Conservation (phyloP, 306 rosid species). For the Alnus glutinosa region DNA sequence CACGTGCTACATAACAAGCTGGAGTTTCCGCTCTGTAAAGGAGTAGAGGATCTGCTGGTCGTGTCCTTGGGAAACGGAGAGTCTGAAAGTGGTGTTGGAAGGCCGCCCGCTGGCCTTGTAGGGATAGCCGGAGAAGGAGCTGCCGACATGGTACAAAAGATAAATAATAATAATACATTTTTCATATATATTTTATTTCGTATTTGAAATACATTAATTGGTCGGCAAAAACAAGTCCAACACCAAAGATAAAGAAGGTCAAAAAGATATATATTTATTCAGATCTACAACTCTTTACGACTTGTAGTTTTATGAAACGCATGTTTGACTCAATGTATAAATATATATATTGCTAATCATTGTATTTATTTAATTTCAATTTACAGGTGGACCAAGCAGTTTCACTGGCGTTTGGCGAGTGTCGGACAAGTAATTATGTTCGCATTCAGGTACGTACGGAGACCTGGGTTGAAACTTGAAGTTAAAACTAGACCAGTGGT, state of each 20-base stretch:
- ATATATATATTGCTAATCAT: too few species aligned
- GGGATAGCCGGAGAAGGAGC: constrained; percentile 86
- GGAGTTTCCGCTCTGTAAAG: constrained; percentile 84
- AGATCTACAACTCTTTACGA: too few species aligned
- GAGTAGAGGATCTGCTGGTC: constrained; percentile 71
- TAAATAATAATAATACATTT: not conserved
- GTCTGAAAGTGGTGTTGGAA: constrained; percentile 49
- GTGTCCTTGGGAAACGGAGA: constrained; percentile 92
- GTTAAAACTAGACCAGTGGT: too few species aligned
- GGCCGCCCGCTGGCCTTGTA: constrained; percentile 46
- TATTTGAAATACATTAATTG: too few species aligned
- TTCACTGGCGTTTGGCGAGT: constrained; percentile 83
- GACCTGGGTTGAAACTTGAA: too few species aligned
- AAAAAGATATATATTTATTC: too few species aligned
- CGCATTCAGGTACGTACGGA: constrained; percentile 51
- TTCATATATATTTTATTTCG: not conserved
- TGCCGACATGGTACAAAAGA: constrained; percentile 72
- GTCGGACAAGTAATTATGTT: constrained; percentile 60
- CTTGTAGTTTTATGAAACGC: too few species aligned
- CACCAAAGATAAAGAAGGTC: too few species aligned
- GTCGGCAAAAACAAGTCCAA: too few species aligned
- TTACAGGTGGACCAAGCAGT: constrained; percentile 90
- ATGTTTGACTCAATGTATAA: too few species aligned
- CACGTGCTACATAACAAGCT: constrained; percentile 91
- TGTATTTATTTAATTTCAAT: too few species aligned